A percentile compares a stretch with the other conserved stretches of the same genome.
Conservation (phyloP, 352 stramenopile genomes). For the Pythium dissimile region DNA sequence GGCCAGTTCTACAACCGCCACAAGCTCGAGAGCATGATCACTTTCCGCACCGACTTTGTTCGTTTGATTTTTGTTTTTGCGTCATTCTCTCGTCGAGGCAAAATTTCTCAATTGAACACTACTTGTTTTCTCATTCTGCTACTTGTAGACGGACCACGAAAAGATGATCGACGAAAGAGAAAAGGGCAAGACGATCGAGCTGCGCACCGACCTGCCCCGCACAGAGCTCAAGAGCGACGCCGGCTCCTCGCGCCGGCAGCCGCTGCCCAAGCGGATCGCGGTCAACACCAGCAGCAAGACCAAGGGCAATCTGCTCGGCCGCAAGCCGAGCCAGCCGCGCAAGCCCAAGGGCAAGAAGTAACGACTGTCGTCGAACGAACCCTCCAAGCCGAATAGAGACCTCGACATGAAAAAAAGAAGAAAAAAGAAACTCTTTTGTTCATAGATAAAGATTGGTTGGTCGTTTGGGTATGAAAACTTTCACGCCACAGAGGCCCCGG, state of each 20-base stretch:
- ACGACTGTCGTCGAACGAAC: no score
- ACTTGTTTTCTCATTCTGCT: neutral
- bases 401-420: slow-evolving; percentile 32
- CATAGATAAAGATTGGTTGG: no score
- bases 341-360: slow-evolving; percentile 30
- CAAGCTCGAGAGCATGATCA: slow-evolving; percentile 87
- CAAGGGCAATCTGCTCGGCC: slow-evolving; percentile 33
- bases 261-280: slow-evolving; percentile 26
- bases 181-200: slow-evolving; percentile 48
- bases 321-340: slow-evolving; percentile 20
- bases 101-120: no score
- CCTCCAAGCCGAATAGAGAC: neutral
- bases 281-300: slow-evolving; percentile 18
- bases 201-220: slow-evolving; percentile 66
- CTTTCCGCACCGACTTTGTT: slow-evolving; percentile 79
- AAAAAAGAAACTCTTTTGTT: neutral
- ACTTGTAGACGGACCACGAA: slow-evolving; percentile 66
- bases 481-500: slow-evolving; percentile 5
- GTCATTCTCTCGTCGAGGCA: neutral
- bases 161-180: slow-evolving; percentile 55
- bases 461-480: no score
- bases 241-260: neutral
- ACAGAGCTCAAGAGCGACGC: slow-evolving; percentile 49
- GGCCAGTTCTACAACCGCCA: slow-evolving; percentile 85
- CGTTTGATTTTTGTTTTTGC: slow-evolving; percentile 6